Conservation (phyloP, 495 filamentous ascomycete species). For the Opeltia flavorubescens region DNA sequence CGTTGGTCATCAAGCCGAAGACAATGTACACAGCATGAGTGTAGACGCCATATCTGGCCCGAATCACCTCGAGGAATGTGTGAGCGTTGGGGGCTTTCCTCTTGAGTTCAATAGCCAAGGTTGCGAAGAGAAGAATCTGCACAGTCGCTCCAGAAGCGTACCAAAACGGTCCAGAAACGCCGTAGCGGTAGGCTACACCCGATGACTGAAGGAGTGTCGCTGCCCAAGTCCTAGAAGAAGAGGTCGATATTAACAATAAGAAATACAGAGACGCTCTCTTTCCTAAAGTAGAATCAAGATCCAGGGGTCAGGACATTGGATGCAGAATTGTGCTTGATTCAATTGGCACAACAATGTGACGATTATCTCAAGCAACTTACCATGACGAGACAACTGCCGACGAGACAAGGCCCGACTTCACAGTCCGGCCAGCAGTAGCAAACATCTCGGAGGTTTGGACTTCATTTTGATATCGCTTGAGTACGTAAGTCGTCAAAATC, state of each 20-base stretch:
- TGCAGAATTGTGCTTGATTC: no score
- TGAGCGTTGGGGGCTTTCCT: constrained; percentile 74
- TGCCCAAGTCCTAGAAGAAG: constrained; percentile 30
- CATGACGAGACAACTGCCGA: constrained; percentile 90
- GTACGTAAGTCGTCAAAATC: constrained; percentile 65
- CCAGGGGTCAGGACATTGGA: no score
- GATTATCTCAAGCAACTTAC: no score
- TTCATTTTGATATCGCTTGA: constrained; percentile 81
- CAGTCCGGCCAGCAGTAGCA: constrained; percentile 82
- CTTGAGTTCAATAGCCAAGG: constrained; percentile 87
- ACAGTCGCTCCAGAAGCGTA: constrained; percentile 52
- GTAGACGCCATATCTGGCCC: constrained; percentile 43
- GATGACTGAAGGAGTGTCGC: constrained; percentile 74
- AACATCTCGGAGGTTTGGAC: constrained; percentile 97
- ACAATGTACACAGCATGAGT: constrained; percentile 64
- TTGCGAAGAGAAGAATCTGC: constrained; percentile 75
- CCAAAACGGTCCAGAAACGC: constrained; percentile 88
- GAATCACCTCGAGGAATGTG: constrained; percentile 70
- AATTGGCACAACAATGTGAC: no score
- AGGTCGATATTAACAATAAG: no score
- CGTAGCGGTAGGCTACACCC: constrained; percentile 81
- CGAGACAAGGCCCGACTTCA: constrained; percentile 89
- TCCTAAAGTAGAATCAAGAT: no score
- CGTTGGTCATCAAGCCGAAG: constrained; percentile 74
- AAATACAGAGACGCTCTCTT: no score